Percentiles rank a stretch among this genome's conserved stretches.
phyloP scores from a whole-genome alignment of 176 grass and related monocot species.

The Miscanthus lutarioriparius region DNA sequence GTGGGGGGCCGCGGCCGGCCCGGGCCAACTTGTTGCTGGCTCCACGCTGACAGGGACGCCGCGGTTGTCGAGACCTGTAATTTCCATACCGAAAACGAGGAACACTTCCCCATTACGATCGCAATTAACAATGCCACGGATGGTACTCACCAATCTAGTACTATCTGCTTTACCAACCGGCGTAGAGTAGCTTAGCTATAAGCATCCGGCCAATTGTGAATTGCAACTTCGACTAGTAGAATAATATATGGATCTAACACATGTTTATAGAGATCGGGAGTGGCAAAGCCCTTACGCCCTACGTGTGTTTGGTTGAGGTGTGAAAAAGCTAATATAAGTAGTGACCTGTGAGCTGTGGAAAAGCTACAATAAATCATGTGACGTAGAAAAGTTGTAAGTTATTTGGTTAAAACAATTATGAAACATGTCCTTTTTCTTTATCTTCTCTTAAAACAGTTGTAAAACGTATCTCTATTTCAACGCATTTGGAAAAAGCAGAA shows the following conservation, averaged over 20 bases:
- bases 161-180: no score
- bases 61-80: not conserved
- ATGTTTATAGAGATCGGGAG: not conserved
- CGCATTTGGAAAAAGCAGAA: no score
- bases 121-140: not conserved
- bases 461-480: no score
- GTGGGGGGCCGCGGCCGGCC: not conserved
- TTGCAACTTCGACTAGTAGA: not conserved
- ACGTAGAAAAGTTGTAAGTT: no score
- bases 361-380: no score
- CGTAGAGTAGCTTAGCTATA: not conserved
- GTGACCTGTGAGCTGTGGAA: no score
- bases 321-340: no score
- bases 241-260: not conserved
- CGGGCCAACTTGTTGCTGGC: not conserved
- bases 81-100: constrained; percentile 39
- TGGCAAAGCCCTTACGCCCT: not conserved
- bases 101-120: not conserved
- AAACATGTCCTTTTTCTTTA: no score
- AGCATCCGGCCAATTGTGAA: not conserved
- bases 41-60: constrained; percentile 18
- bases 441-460: no score
- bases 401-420: no score
- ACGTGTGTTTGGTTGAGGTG: not conserved
- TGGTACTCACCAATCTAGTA: not conserved